Base-by-base conservation (phyloP, 1,284 basidiomycete genomes). In the Cutaneotrichosporon daszewskae region DNA sequence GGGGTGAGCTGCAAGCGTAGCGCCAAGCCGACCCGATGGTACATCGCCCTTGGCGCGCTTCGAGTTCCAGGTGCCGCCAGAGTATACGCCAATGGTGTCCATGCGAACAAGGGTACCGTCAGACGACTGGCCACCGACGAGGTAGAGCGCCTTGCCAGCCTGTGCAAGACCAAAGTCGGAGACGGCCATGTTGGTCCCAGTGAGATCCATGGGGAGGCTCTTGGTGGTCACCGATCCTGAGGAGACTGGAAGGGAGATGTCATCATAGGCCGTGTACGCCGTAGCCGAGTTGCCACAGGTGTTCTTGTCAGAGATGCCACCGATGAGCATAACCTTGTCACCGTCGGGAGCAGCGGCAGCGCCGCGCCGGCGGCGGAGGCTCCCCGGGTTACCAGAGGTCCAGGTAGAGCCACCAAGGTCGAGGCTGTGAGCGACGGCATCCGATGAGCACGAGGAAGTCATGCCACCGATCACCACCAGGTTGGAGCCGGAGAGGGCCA, bases 1-100 rank as follows among this genome's bases (percentile, higher is more conserved):
- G 7, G 69, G 68, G 51, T 72, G 69, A 12, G 61, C 62, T 17
- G 68, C 62, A 27, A 72, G 53, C 18, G 62, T 57, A n/a, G 64
- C 65, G 31, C 69, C 69, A 5, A 67, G 55, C 20, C 68, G 51
- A 5, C 60, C 64, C 29, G 51, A 43, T 7, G 69, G 69, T 13
- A 67, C 48, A 24, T 65, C 59, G 13, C 69, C 69, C 6, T 49
- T 53, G 11, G 61, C 59, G 18, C 41, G 40, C 42, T 68, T 55
- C 14, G 59, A 51, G 2, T 17, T 42, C 69, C 69, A 72, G 32
- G 67, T 66, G n/a, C 20, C 45, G 13, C 51, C 39, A 29, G 55
- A 59, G 63, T 64, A 72, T 3, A 62, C 47, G 11, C 61, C 66
- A n/a, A 69, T 49, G 7, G 55, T 60, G 14, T 51, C 40, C 26